These are phyloP conservation scores for Berberis vulgaris DNA, from an alignment of 164 flowering plant genomes.

Conservation along the genomic window DNA sequence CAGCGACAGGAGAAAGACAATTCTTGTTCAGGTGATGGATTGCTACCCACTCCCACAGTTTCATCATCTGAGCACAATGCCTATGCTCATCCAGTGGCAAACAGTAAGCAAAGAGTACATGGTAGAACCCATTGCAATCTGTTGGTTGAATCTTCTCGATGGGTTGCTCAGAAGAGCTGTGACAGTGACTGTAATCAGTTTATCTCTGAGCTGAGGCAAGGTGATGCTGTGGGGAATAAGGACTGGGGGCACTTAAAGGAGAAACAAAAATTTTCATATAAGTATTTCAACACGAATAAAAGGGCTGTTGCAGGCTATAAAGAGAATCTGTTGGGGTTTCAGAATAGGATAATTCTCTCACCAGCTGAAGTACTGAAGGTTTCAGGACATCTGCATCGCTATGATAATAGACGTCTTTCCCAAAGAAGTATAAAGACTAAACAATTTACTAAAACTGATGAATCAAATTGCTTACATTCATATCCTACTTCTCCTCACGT, in stretches of 20 bases:
- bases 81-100: not conserved
- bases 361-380: constrained; percentile 1
- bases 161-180: constrained; percentile 9
- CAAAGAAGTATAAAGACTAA: not conserved
- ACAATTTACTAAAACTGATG: not conserved
- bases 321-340: not conserved
- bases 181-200: constrained; percentile 5
- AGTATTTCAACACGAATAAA: constrained; percentile 3
- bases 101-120: constrained; percentile 6
- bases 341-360: not conserved
- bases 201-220: constrained; percentile 3
- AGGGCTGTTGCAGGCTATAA: constrained; percentile 1
- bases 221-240: not conserved
- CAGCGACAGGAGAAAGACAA: not conserved
- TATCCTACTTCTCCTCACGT: constrained; percentile 2
- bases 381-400: constrained; percentile 1
- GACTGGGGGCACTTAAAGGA: constrained; percentile 4
- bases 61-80: constrained; percentile 3
- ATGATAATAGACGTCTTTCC: not conserved
- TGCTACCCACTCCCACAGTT: constrained; percentile 6
- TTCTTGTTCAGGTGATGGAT: constrained; percentile 2
- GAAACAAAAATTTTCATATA: constrained; percentile 1
- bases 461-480: constrained; percentile 3
- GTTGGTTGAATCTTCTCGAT: constrained; percentile 4
- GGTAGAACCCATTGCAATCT: not conserved